phyloP scores from a whole-genome alignment of 2,329 filamentous ascomycete species.

The Pseudogymnoascus sp. region DNA sequence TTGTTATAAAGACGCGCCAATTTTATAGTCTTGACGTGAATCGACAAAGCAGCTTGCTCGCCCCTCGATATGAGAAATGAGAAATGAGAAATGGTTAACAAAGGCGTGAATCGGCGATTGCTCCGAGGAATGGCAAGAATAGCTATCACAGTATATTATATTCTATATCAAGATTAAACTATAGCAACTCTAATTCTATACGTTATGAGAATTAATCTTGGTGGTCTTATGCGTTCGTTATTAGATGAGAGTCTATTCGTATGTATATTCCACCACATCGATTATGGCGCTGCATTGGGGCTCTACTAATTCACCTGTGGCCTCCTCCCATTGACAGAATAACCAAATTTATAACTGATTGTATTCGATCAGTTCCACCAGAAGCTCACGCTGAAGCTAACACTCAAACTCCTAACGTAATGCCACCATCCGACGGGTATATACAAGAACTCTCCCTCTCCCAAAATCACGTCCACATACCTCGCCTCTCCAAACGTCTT shows the following conservation, averaged over 20 bases:
- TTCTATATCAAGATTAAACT: neutral
- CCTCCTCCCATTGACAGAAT: neutral
- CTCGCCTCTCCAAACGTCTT: slow-evolving; percentile 15
- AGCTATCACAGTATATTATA: neutral
- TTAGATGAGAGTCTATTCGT: neutral
- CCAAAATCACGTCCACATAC: slow-evolving; percentile 64
- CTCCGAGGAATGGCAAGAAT: neutral
- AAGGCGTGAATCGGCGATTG: neutral
- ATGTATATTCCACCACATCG: neutral
- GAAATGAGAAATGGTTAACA: neutral
- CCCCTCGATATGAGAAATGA: neutral
- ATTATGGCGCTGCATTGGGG: neutral
- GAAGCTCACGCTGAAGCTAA: slow-evolving; percentile 92
- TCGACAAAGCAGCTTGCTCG: neutral
- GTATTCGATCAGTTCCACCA: slow-evolving; percentile 62
- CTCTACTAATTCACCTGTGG: neutral
- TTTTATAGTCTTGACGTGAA: neutral
- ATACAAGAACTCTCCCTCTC: slow-evolving; percentile 76
- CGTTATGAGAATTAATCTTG: neutral
- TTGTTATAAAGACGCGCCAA: neutral
- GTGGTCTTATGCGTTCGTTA: neutral
- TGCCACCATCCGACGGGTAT: slow-evolving; percentile 98
- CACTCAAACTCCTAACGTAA: slow-evolving; percentile 76
- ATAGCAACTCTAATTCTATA: neutral
- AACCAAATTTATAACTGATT: neutral